Base-by-base conservation (phyloP, 257 asterid species). In the Datura wrightii region DNA sequence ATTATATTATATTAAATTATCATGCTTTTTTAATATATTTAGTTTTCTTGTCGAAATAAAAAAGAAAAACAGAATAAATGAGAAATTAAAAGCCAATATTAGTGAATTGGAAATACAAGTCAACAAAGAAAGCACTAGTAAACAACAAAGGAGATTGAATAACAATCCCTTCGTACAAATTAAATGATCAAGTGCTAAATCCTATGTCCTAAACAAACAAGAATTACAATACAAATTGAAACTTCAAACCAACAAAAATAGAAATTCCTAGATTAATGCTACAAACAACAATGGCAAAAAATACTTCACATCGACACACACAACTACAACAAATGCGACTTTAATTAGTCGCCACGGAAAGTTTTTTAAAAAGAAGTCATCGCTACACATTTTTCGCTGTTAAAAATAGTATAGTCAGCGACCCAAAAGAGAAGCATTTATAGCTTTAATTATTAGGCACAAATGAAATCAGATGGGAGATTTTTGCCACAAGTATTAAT, bases 401-500 rank as follows among this genome's bases (percentile, higher is more conserved):
- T 71, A 42, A 42, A 54, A 18, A 70, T 70, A 70, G 37, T 70
- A 1, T 9, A 3, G 16, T 8, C 46, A 1, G 52, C 42, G 19
- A 74, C 42, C 58, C 42, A 69, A 46, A 72, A 46, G 58, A 46
- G 56, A 72, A 5, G 15, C 66, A 70, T 15, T 63, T 19, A 58
- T 80, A 36, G 10, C 46, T 83, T 80, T 39, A 39, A 90, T 65
- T 56, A 56, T 58, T 69, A 69, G 82, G 95, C 95, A 88, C 95
- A 93, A 18, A 89, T 85, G 39, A 93, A 93, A 86, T 92, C 97
- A 85, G 90, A 86, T 34, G 94, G 95, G 11, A 91, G 95, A 0
- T 81, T 84, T 85, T 90, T 93, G 13, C 96, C 94, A 82, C 96
- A 93, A 60, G 94, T 91, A 90, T 93, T 92, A 59, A 93, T 53